Evolutionary conservation across 352 stramenopile species (phyloP).

Genomic region (Elongisporangium prolatum): DNA sequence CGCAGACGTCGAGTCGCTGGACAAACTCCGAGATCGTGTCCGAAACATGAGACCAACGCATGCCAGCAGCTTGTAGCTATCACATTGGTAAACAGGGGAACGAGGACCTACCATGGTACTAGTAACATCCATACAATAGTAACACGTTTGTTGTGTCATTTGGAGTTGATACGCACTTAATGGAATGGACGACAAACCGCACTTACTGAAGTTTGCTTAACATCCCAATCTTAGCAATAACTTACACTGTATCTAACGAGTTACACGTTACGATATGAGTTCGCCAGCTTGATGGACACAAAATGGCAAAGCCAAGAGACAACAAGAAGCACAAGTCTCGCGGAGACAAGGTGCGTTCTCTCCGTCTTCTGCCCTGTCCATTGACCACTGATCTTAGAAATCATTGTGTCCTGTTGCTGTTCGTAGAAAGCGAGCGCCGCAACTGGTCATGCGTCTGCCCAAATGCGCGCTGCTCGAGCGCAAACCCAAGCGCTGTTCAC

Average conservation of each 20-base stretch:
- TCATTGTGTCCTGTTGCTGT: too few species aligned
- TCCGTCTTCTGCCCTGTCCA: too few species aligned
- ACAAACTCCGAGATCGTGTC: background rate
- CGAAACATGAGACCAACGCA: background rate
- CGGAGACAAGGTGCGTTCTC: slow-evolving; percentile 1
- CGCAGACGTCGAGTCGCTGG: slow-evolving; percentile 15
- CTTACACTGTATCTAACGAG: too few species aligned
- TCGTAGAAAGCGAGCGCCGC: slow-evolving; percentile 18
- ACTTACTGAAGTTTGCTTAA: too few species aligned
- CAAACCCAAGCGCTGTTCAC: slow-evolving; percentile 69
- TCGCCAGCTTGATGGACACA: background rate
- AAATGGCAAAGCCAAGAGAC: slow-evolving; percentile 1
- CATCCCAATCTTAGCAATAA: too few species aligned
- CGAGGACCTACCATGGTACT: too few species aligned
- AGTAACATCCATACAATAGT: too few species aligned
- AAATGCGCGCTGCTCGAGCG: slow-evolving; percentile 38
- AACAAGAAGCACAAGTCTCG: slow-evolving; percentile 7
- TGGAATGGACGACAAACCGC: too few species aligned
- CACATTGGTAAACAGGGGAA: too few species aligned
- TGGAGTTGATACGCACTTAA: too few species aligned
- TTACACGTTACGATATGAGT: background rate
- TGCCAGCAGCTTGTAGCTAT: background rate
- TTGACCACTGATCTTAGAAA: background rate
- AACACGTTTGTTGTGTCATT: too few species aligned
- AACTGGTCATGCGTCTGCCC: slow-evolving; percentile 3